Percentiles rank a stretch among this genome's conserved stretches.
These are phyloP conservation scores for Alternaria burnsii DNA, from an alignment of 2,329 filamentous ascomycete species.

Conservation along the genomic window DNA sequence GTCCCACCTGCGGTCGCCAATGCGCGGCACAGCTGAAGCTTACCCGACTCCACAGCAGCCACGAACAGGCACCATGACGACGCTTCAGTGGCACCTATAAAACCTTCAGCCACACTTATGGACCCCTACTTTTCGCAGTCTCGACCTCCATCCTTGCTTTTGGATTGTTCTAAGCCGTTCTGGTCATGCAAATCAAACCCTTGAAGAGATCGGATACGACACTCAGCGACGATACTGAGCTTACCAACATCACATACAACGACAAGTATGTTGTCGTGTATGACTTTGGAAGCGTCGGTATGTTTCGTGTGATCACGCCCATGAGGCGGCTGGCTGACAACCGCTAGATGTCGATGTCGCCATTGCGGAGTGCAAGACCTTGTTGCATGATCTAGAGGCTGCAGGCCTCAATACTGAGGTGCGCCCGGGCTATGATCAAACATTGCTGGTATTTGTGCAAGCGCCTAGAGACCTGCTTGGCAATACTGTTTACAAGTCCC, in stretches of 20 bases:
- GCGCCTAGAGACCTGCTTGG: constrained; percentile 42
- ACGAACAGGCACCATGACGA: constrained; percentile 14
- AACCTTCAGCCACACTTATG: constrained; percentile 23
- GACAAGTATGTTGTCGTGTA: constrained; percentile 47
- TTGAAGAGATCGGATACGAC: constrained; percentile 36
- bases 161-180: background rate
- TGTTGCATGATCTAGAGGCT: constrained; percentile 37
- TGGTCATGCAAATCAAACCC: constrained; percentile 27
- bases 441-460: constrained; percentile 43
- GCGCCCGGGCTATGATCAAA: constrained; percentile 40
- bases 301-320: constrained; percentile 12
- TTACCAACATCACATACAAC: constrained; percentile 38
- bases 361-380: constrained; percentile 28
- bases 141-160: background rate
- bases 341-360: constrained; percentile 29
- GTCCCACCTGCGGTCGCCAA: constrained; percentile 27
- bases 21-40: constrained; percentile 25
- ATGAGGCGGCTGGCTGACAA: background rate
- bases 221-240: constrained; percentile 34
- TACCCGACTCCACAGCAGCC: constrained; percentile 15
- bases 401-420: constrained; percentile 46
- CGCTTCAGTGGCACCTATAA: constrained; percentile 16
- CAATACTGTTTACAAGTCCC: constrained; percentile 43
- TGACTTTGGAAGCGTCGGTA: constrained; percentile 39
- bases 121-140: background rate